These are phyloP conservation scores for Rhodofomes roseus DNA, from an alignment of 1,284 basidiomycete genomes.

Conservation along the genomic window DNA sequence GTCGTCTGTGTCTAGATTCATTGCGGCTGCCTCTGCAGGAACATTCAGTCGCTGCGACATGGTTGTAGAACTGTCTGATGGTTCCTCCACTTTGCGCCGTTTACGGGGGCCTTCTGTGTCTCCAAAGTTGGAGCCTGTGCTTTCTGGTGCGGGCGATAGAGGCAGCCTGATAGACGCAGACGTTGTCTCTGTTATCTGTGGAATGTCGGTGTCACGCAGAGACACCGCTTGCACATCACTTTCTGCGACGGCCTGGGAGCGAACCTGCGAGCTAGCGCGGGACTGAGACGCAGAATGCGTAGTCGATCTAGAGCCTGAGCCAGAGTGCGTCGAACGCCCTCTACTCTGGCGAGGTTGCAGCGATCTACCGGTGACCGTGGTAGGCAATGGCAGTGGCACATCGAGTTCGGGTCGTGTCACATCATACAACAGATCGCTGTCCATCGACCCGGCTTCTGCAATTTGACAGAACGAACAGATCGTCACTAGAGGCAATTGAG, in stretches of 20 bases:
- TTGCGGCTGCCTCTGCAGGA: background rate
- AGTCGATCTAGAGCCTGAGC: slow-evolving; percentile 8
- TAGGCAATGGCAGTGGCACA: slow-evolving; percentile 16
- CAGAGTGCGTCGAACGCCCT: slow-evolving; percentile 2
- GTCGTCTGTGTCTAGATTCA: background rate
- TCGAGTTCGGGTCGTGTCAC: slow-evolving; percentile 4
- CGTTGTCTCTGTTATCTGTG: background rate
- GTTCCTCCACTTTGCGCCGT: background rate
- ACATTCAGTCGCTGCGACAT: background rate
- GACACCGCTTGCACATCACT: background rate
- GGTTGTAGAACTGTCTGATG: background rate
- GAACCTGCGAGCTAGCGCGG: slow-evolving; percentile 5
- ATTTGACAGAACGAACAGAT: background rate
- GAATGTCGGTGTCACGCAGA: background rate
- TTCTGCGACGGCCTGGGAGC: background rate
- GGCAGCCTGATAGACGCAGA: background rate
- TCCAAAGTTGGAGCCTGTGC: background rate
- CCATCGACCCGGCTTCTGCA: background rate
- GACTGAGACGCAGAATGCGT: slow-evolving; percentile 10
- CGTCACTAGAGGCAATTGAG: background rate
- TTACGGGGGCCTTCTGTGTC: background rate
- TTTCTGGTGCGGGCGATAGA: background rate
- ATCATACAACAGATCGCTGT: background rate
- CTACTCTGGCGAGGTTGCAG: slow-evolving; percentile 11
- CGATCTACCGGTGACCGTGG: slow-evolving; percentile 15